Evolutionary conservation across 257 asterid genomes (phyloP).

Genomic region (Plantago ovata): DNA sequence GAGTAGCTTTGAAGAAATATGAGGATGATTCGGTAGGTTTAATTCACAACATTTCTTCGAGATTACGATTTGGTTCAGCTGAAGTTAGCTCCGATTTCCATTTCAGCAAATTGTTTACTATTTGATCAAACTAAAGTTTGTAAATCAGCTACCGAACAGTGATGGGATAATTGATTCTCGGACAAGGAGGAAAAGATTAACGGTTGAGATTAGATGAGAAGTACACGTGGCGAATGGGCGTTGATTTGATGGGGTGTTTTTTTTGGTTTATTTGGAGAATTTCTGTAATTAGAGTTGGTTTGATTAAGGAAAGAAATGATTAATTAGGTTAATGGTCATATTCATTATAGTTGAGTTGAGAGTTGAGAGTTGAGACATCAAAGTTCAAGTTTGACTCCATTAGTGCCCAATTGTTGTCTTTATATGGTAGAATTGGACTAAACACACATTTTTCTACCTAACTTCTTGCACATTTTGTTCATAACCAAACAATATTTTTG

Average conservation of each 20-base stretch:
- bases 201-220: neutral
- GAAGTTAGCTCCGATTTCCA: constrained; percentile 11
- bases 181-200: constrained; percentile 20
- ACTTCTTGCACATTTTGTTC: too few relatives aligned
- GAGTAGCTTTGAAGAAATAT: constrained; percentile 41
- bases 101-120: neutral
- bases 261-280: neutral
- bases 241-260: constrained; percentile 9
- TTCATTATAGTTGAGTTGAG: constrained; percentile 22
- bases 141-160: constrained; percentile 2
- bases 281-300: constrained; percentile 1
- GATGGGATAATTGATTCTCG: neutral
- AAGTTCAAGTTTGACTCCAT: neutral
- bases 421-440: too few relatives aligned
- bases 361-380: constrained; percentile 17
- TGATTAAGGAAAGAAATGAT: constrained; percentile 1
- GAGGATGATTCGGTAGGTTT: constrained; percentile 19
- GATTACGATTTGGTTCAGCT: constrained; percentile 42
- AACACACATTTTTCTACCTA: neutral
- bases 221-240: neutral
- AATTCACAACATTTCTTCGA: constrained; percentile 46
- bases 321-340: constrained; percentile 28
- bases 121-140: neutral
- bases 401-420: neutral
- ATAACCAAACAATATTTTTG: too few relatives aligned